Evolutionary conservation across 257 asterid species (phyloP).

Genomic region (Fraxinus pennsylvanica): DNA sequence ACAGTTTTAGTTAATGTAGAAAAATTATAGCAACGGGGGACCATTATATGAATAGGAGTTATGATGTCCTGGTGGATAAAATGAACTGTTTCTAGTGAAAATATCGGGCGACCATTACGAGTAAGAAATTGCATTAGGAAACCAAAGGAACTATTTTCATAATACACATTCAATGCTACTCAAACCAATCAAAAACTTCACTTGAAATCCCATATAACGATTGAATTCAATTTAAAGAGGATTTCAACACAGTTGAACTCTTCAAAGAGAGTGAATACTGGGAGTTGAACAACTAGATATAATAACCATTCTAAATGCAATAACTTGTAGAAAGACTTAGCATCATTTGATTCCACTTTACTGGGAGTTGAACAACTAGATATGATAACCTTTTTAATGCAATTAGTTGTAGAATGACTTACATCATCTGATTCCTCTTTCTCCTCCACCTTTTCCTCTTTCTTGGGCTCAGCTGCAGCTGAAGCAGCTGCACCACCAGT

Average conservation of each 20-base stretch:
- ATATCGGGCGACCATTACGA: not conserved
- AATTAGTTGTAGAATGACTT: constrained; percentile 13
- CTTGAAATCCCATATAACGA: not conserved
- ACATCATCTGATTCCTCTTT: constrained; percentile 42
- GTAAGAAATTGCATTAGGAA: not conserved
- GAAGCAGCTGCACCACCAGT: constrained; percentile 33
- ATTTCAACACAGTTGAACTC: not conserved
- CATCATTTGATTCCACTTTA: constrained; percentile 40
- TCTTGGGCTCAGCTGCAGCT: constrained; percentile 39
- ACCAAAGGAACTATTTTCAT: not conserved
- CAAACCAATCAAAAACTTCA: not conserved
- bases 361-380: not conserved
- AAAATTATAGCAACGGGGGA: not conserved
- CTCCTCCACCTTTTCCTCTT: constrained; percentile 42
- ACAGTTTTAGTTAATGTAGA: not conserved
- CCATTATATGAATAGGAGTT: not conserved
- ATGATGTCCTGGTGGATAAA: not conserved
- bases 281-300: not conserved
- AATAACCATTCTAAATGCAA: not conserved
- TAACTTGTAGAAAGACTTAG: constrained; percentile 12
- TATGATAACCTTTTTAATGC: not conserved
- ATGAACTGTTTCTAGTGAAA: not conserved
- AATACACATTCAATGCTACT: not conserved
- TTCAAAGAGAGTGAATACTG: not conserved
- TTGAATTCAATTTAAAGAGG: not conserved